Percentiles rank a stretch among this genome's conserved stretches.
Evolutionary conservation across 139 green algal genomes (phyloP).

Genomic region (Coelastrella sp.): DNA sequence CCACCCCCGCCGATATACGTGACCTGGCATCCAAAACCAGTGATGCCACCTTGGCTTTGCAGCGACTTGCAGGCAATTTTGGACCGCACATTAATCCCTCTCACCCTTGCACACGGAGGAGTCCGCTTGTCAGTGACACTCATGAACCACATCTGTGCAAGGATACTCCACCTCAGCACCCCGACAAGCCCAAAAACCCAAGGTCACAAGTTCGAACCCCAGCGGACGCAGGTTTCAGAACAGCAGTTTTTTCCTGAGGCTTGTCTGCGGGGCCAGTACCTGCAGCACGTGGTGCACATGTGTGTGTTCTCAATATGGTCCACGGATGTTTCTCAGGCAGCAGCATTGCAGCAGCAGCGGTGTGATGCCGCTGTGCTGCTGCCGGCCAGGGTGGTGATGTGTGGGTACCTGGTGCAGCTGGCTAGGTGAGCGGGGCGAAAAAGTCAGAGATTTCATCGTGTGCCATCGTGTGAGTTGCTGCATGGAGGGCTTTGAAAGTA

Average conservation of each 20-base stretch:
- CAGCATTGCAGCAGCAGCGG: slow-evolving; percentile 44
- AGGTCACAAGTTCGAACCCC: neutral
- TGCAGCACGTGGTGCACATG: slow-evolving; percentile 51
- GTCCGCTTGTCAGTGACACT: slow-evolving; percentile 16
- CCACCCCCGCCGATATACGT: no score
- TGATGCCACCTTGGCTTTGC: neutral
- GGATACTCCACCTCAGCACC: neutral
- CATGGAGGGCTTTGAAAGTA: no score
- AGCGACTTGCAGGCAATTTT: neutral
- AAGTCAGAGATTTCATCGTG: no score
- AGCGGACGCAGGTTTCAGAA: neutral
- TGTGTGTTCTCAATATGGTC: slow-evolving; percentile 54
- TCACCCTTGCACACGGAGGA: slow-evolving; percentile 14
- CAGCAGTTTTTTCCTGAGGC: neutral
- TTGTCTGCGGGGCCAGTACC: slow-evolving; percentile 4
- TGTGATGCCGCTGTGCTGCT: slow-evolving; percentile 47
- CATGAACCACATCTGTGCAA: slow-evolving; percentile 11
- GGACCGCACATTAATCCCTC: neutral
- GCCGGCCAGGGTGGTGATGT: slow-evolving; percentile 43
- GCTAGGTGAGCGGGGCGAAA: neutral
- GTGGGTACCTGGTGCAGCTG: slow-evolving; percentile 35
- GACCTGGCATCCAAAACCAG: neutral
- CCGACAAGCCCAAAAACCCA: neutral
- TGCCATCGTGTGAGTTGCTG: no score
- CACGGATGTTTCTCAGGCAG: neutral